A percentile compares a stretch with the other conserved stretches of the same genome.
These are phyloP conservation scores for Phytophthora kernoviae DNA, from an alignment of 352 stramenopile species.

Conservation along the genomic window DNA sequence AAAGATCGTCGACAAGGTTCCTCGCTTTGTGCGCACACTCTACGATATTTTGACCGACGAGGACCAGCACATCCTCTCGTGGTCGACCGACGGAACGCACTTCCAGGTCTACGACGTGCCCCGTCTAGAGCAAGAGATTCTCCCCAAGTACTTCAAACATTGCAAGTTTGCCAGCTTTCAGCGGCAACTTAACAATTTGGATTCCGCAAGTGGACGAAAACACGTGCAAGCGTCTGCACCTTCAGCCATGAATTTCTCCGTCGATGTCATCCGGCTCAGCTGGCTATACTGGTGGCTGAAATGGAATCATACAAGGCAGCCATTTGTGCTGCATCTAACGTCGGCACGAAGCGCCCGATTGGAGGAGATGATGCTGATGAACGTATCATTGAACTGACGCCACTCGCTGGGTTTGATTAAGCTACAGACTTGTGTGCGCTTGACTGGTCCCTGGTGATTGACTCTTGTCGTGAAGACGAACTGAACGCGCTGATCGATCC, in stretches of 20 bases:
- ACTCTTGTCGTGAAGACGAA: conserved; percentile 30
- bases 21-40: conserved; percentile 75
- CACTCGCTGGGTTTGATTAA: conserved; percentile 21
- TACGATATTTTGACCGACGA: conserved; percentile 75
- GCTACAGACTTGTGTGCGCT: conserved; percentile 22
- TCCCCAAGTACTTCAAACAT: conserved; percentile 93
- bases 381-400: conserved; percentile 10
- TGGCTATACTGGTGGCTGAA: conserved; percentile 17
- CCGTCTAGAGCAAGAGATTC: conserved; percentile 81
- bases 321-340: conserved; percentile 21
- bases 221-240: conserved; percentile 60
- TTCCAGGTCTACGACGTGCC: conserved; percentile 73
- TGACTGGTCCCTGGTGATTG: conserved; percentile 32
- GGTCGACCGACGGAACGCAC: conserved; percentile 62
- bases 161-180: conserved; percentile 91
- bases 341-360: conserved; percentile 16
- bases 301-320: conserved; percentile 27
- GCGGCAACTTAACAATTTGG: conserved; percentile 93
- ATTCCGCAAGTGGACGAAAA: conserved; percentile 87
- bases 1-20: conserved; percentile 41
- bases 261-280: conserved; percentile 39
- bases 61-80: conserved; percentile 62
- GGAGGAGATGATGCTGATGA: conserved; percentile 10
- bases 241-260: conserved; percentile 74
- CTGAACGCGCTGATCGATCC: conserved; percentile 28